A percentile compares a stretch with the other conserved stretches of the same genome.
phyloP scores from a whole-genome alignment of 768 basidiomycete genomes.

The Boletus edulis region DNA sequence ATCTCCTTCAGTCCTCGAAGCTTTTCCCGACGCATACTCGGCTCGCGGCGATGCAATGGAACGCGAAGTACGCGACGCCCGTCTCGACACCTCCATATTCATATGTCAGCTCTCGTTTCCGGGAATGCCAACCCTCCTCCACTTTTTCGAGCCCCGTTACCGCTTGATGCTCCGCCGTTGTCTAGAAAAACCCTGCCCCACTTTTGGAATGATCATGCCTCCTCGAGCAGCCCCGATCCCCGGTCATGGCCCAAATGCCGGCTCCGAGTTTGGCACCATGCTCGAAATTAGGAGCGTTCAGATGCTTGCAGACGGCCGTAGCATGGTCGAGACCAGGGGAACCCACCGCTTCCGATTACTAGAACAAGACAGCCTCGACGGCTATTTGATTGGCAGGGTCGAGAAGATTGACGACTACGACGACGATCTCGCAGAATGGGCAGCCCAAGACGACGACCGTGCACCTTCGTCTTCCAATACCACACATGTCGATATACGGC shows the following conservation, averaged over 20 bases:
- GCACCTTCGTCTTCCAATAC: slow-evolving; percentile 9
- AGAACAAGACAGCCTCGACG: slow-evolving; percentile 81
- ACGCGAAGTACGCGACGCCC: slow-evolving; percentile 72
- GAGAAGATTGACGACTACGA: slow-evolving; percentile 52
- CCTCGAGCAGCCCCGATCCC: slow-evolving; percentile 35
- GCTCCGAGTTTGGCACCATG: slow-evolving; percentile 83
- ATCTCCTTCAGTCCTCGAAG: slow-evolving; percentile 52
- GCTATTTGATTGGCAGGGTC: slow-evolving; percentile 83
- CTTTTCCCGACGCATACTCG: slow-evolving; percentile 65
- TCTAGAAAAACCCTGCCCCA: slow-evolving; percentile 70
- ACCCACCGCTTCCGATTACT: slow-evolving; percentile 78
- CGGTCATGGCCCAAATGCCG: slow-evolving; percentile 17
- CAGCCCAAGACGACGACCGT: slow-evolving; percentile 9
- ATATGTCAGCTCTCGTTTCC: slow-evolving; percentile 90
- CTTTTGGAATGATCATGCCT: slow-evolving; percentile 93
- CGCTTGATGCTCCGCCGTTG: slow-evolving; percentile 97
- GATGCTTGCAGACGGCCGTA: slow-evolving; percentile 86
- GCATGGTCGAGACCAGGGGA: slow-evolving; percentile 77
- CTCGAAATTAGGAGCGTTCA: slow-evolving; percentile 83
- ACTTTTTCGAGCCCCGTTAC: slow-evolving; percentile 94
- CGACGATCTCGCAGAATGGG: slow-evolving; percentile 32
- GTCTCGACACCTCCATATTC: slow-evolving; percentile 89
- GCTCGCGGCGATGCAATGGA: slow-evolving; percentile 63
- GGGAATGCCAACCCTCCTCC: slow-evolving; percentile 82
- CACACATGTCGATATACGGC: not conserved